These are phyloP conservation scores for Mycena rebaudengoi DNA, from an alignment of 768 basidiomycete genomes.

Conservation along the genomic window DNA sequence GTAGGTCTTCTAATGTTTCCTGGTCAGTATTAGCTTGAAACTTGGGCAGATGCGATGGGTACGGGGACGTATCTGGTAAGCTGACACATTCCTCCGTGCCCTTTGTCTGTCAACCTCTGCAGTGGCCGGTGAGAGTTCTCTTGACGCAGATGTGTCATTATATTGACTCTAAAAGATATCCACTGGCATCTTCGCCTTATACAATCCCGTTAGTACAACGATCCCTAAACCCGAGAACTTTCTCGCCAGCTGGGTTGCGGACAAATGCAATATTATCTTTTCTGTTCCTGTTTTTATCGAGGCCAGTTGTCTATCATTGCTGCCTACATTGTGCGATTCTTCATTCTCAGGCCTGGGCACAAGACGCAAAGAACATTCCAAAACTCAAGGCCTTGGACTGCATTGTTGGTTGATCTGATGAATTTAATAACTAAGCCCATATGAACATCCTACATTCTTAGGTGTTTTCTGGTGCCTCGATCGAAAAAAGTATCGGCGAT, in stretches of 20 bases:
- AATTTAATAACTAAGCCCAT: background rate
- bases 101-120: background rate
- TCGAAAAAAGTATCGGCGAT: slow-evolving; percentile 5
- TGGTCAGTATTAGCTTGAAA: background rate
- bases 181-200: slow-evolving; percentile 4
- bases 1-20: background rate
- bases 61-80: slow-evolving; percentile 2
- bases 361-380: slow-evolving; percentile 1
- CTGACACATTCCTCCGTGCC: background rate
- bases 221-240: slow-evolving; percentile 7
- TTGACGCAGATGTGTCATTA: background rate
- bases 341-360: slow-evolving; percentile 5
- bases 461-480: slow-evolving; percentile 10
- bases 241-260: slow-evolving; percentile 8
- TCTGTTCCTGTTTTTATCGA: slow-evolving; percentile 13
- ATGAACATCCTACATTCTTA: background rate
- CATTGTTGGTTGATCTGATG: background rate
- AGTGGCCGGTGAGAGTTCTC: slow-evolving; percentile 17
- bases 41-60: slow-evolving; percentile 9
- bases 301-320: background rate
- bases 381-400: slow-evolving; percentile 5
- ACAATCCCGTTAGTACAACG: slow-evolving; percentile 1
- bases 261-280: slow-evolving; percentile 7
- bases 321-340: background rate
- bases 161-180: background rate